These are phyloP conservation scores for Eucalyptus cloeziana DNA, from an alignment of 345 rosid genomes.

Conservation along the genomic window DNA sequence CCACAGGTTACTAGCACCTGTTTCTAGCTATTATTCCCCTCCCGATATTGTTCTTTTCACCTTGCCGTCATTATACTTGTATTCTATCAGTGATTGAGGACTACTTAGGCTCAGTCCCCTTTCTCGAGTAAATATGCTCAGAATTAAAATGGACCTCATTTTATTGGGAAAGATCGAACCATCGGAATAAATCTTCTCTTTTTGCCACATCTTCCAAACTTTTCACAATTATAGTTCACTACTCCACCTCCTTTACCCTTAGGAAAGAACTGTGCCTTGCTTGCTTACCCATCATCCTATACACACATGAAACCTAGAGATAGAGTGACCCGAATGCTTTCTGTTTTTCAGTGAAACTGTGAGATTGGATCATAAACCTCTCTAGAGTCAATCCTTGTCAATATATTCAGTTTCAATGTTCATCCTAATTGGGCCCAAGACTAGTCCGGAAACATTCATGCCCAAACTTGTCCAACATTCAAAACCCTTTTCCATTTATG, in stretches of 20 bases:
- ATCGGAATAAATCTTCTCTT: background rate
- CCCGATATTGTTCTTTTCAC: background rate
- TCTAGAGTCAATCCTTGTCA: background rate
- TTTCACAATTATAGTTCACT: background rate
- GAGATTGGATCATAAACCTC: background rate
- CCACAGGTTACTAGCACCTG: background rate
- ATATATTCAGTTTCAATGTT: background rate
- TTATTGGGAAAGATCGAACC: background rate
- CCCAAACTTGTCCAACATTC: background rate
- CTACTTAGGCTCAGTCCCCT: background rate
- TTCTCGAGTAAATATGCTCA: background rate
- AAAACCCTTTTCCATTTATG: background rate
- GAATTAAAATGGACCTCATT: background rate
- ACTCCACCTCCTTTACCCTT: background rate
- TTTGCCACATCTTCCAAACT: background rate
- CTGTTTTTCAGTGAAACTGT: background rate
- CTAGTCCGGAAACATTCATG: background rate
- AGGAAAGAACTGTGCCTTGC: background rate
- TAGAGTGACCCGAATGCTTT: background rate
- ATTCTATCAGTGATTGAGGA: background rate
- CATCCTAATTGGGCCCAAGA: background rate
- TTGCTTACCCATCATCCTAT: background rate
- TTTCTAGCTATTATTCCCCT: background rate
- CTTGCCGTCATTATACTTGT: background rate
- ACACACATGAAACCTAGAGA: background rate